Percentiles rank a stretch among this genome's conserved stretches.
phyloP scores from a whole-genome alignment of 108 stramenopile genomes.

The Heterococcus sp. region DNA sequence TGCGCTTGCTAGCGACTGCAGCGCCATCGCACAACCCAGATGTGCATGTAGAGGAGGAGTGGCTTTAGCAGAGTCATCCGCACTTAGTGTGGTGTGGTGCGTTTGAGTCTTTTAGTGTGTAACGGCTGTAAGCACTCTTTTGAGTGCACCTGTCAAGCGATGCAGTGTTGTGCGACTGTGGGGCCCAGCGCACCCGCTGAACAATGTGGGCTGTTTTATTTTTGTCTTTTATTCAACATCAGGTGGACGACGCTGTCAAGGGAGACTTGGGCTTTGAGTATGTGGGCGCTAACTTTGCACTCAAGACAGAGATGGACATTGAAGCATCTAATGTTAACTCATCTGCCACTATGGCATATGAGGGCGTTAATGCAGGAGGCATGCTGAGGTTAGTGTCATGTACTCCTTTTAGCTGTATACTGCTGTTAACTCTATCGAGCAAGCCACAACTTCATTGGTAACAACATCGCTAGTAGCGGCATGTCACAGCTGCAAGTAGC shows the following conservation, averaged over 20 bases:
- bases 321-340: conserved; percentile 13
- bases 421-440: too few relatives aligned
- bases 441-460: too few relatives aligned
- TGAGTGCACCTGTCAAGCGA: too few relatives aligned
- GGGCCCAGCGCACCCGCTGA: not conserved
- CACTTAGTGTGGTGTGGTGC: too few relatives aligned
- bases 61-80: too few relatives aligned
- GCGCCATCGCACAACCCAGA: too few relatives aligned
- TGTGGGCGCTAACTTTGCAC: conserved; percentile 5
- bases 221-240: not conserved
- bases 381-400: not conserved
- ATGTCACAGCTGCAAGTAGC: too few relatives aligned
- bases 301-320: conserved; percentile 4
- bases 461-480: too few relatives aligned
- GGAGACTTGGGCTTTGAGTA: conserved; percentile 42
- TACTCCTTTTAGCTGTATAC: too few relatives aligned
- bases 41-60: too few relatives aligned
- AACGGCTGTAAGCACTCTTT: too few relatives aligned
- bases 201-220: not conserved
- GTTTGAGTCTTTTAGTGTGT: not conserved
- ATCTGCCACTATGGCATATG: not conserved
- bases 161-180: not conserved
- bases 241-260: conserved; percentile 42
- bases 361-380: not conserved
- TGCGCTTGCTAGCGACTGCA: too few relatives aligned